phyloP scores from a whole-genome alignment of 1,284 basidiomycete species.

The Irpex sp. region DNA sequence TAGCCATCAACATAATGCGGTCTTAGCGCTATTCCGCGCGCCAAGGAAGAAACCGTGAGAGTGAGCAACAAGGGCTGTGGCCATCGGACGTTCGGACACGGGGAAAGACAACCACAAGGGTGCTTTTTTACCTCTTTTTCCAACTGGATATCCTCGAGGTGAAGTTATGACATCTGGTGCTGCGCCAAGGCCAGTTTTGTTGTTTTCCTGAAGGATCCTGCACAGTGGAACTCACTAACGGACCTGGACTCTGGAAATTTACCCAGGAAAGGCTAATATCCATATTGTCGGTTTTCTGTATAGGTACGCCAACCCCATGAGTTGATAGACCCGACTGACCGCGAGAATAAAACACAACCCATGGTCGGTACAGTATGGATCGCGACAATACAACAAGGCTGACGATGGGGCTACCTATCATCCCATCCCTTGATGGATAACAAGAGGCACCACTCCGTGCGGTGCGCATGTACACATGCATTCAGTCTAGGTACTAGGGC shows the following conservation, averaged over 20 bases:
- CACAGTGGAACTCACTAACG: background rate
- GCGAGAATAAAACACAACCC: background rate
- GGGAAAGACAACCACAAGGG: background rate
- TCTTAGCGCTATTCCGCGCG: background rate
- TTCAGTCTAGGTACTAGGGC: background rate
- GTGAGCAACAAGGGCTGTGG: background rate
- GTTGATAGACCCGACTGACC: background rate
- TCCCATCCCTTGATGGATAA: background rate
- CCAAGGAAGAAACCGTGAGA: background rate
- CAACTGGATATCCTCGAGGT: background rate
- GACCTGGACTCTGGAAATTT: background rate
- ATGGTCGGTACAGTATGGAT: background rate
- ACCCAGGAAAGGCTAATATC: background rate
- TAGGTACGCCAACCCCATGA: background rate
- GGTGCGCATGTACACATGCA: background rate
- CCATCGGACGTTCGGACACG: background rate
- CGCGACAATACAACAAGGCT: background rate
- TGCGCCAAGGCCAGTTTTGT: background rate
- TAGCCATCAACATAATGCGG: background rate
- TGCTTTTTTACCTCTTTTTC: background rate
- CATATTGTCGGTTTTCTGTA: background rate
- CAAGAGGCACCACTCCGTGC: background rate
- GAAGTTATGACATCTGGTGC: background rate
- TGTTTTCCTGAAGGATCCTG: background rate
- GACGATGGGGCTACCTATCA: background rate